Percentiles rank a stretch among this genome's conserved stretches.
Conservation (phyloP, 805 yeast genomes). For the Saturnispora silvae region DNA sequence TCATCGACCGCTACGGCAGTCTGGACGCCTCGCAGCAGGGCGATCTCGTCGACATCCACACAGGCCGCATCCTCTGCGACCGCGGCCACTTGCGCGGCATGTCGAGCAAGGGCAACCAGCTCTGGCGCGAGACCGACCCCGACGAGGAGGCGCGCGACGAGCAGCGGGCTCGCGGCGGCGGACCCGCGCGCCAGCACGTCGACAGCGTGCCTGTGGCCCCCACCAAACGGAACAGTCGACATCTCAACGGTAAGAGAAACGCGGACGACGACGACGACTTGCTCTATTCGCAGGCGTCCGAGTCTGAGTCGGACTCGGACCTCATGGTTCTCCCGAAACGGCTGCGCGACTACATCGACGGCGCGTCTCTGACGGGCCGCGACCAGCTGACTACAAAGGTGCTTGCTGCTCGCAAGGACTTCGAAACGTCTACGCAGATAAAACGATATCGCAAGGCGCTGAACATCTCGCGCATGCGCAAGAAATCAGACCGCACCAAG, state of each 20-base stretch:
- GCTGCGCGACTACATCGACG: too few species aligned
- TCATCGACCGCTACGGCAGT: constrained; percentile 39
- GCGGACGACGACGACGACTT: background rate
- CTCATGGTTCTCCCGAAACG: constrained; percentile 1
- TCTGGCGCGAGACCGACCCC: constrained; percentile 25
- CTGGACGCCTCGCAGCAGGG: constrained; percentile 43
- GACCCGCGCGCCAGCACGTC: background rate
- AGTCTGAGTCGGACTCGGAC: constrained; percentile 5
- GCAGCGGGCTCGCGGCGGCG: too few species aligned
- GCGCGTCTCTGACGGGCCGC: too few species aligned
- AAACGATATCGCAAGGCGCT: constrained; percentile 20
- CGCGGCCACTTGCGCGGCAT: constrained; percentile 54
- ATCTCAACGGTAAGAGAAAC: background rate
- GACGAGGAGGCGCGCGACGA: too few species aligned
- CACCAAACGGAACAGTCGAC: background rate
- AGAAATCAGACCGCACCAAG: constrained; percentile 2
- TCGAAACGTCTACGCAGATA: constrained; percentile 19
- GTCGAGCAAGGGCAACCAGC: constrained; percentile 22
- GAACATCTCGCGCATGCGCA: background rate
- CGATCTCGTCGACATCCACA: constrained; percentile 51
- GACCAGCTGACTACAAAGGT: too few species aligned
- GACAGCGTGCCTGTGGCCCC: background rate
- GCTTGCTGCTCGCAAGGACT: constrained; percentile 8
- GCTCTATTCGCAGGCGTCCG: background rate
- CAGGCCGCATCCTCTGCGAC: constrained; percentile 55